Conservation (phyloP, 805 yeast species). For the Aciculoconidium aculeatum region DNA sequence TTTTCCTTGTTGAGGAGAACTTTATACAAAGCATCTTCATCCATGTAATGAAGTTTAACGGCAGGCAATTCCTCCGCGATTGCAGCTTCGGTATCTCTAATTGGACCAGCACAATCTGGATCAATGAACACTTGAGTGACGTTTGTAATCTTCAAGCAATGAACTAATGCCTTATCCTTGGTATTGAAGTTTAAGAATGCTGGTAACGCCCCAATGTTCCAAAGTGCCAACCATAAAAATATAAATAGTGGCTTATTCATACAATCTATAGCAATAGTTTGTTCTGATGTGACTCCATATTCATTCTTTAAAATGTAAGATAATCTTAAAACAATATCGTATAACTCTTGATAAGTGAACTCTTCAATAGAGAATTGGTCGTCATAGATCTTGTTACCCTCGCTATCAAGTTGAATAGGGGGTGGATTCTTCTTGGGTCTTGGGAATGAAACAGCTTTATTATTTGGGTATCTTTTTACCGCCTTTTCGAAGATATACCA, state of each 20-base stretch:
- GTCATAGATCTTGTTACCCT: constrained; percentile 41
- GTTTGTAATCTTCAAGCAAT: constrained; percentile 69
- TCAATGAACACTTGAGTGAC: constrained; percentile 67
- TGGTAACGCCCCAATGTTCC: constrained; percentile 90
- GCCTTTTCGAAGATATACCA: constrained; percentile 66
- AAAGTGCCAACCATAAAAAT: constrained; percentile 75
- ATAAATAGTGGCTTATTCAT: constrained; percentile 81
- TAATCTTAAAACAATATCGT: constrained; percentile 58
- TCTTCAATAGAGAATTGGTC: constrained; percentile 55
- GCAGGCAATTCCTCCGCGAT: constrained; percentile 33
- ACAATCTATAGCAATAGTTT: constrained; percentile 67
- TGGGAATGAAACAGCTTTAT: constrained; percentile 59
- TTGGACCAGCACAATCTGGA: constrained; percentile 53
- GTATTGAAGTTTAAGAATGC: constrained; percentile 82
- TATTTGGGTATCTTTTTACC: constrained; percentile 45
- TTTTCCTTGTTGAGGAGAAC: constrained; percentile 35
- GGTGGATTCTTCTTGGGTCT: constrained; percentile 34
- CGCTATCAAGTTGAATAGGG: constrained; percentile 15
- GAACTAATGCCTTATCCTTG: constrained; percentile 66
- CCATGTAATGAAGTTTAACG: constrained; percentile 41
- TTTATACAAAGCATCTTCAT: constrained; percentile 44
- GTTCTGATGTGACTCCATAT: constrained; percentile 59
- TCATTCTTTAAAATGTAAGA: constrained; percentile 59
- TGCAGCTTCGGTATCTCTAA: constrained; percentile 42
- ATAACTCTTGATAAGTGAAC: constrained; percentile 64